phyloP scores from a whole-genome alignment of 305 asterid genomes.

The Fraxinus ornus region DNA sequence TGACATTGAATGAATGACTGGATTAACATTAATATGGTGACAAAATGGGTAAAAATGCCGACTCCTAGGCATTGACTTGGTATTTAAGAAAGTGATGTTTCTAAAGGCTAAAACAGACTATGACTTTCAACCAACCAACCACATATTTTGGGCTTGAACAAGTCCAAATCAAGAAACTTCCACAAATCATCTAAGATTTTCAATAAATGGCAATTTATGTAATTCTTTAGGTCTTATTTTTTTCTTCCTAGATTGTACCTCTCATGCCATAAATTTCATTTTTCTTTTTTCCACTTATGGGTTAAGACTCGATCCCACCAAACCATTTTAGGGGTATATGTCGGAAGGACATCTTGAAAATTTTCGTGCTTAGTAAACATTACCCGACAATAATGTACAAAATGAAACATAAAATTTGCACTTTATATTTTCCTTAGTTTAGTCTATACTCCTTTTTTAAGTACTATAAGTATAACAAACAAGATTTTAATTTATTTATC shows the following conservation, averaged over 20 bases:
- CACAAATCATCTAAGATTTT: background rate
- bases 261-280: background rate
- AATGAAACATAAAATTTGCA: background rate
- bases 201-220: background rate
- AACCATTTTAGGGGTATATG: background rate
- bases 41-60: conserved; percentile 8
- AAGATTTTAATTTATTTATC: background rate
- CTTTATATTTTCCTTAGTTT: background rate
- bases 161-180: conserved; percentile 31
- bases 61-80: conserved; percentile 21
- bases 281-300: background rate
- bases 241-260: background rate
- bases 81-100: conserved; percentile 26
- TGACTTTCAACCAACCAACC: conserved; percentile 4
- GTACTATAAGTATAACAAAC: too few species aligned
- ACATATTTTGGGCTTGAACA: conserved; percentile 21
- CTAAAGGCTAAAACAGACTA: background rate
- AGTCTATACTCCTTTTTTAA: background rate
- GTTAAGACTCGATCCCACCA: background rate
- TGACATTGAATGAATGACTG: conserved; percentile 2
- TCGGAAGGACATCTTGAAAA: background rate
- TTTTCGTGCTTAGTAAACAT: background rate
- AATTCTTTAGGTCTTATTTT: background rate
- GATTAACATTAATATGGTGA: background rate
- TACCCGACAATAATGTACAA: background rate